Base-by-base conservation (phyloP, 1,284 basidiomycete species). In the Boletellus sp. region DNA sequence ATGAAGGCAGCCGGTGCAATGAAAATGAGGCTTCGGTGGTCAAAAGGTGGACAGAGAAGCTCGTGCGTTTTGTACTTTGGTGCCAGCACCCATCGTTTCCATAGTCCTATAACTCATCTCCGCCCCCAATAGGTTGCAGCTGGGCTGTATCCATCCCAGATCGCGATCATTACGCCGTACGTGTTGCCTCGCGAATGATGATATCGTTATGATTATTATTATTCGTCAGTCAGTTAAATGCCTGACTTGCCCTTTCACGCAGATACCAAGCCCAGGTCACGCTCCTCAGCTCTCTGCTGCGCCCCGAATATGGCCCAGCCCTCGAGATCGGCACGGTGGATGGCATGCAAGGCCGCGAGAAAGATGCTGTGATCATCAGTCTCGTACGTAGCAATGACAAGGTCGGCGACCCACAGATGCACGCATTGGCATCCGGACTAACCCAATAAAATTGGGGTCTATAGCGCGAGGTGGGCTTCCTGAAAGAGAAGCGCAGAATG, bases 191-290 rank as follows among this genome's bases (percentile, higher is more conserved):
- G 21, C 28, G 11, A 32, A n/a, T 18, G 12, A 39, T 16, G 6
- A 10, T 13, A 15, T 39, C 3, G 28, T 19, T 13, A 13, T 30
- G 10, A 15, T 32, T 32, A 15, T 32, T 28, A 28, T 28, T 28
- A 11, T 8, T 10, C 30, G 30, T 13, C 30, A 32, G 30, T 15
- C 13, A 32, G 38, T 22, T 13, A 7, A 32, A 30, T 19, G 28
- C 57, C 6, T 54, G 52, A 52, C 58, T 24, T 35, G 16, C 28
- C 4, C 6, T 33, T 37, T 32, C 30, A 5, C 15, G 24, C 40
- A 88, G 80, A 49, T 97, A 97, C 68, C 93, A 96, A 74, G 91
- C 93, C 0, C 94, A 97, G 71, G 93, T 94, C 0, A 81, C 88
- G 0, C 76, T 93, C 11, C 74, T 96, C 47, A 81, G 89, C 0